Base-by-base conservation (phyloP, 2,329 filamentous ascomycete species). In the Colletotrichum tofieldiae region DNA sequence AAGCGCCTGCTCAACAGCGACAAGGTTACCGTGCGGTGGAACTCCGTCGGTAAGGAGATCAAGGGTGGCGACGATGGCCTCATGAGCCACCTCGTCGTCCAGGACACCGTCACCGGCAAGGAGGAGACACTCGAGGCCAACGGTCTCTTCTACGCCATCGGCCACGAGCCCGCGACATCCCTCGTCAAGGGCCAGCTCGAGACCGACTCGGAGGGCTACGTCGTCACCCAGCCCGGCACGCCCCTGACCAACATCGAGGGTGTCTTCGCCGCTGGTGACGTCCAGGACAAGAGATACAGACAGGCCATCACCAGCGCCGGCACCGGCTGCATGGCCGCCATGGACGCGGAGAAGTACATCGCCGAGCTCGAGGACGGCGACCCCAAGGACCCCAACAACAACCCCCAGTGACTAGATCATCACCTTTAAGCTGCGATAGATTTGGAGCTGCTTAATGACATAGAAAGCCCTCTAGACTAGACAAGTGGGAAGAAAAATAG, bases 221-320 rank as follows among this genome's bases (percentile, higher is more conserved):
- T 99, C 72, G 82, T 95, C 77, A 99, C 96, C 68, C 90, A 93
- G 83, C 93, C 96, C 4, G 97, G 96, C 68, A 96, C 94, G 56
- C 94, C 94, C 71, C 88, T 93, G 79, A 99, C 96, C 59, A 98
- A 91, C 83, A 84, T 98, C 7, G 91, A 94, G 80, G 96, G 96
- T 82, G 94, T 99, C 26, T 99, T 98, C 81, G 96, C 96, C 47
- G 96, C 96, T 12, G 96, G 96, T 75, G 96, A 99, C 81, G 97
- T 99, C 12, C 96, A 99, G 87, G 97, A 99, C 82, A 99, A 98
- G 92, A 91, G 93, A 81, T 99, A 99, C 84, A 91, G 96, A 81
- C 96, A 99, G 86, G 96, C 96, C 58, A 97, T 99, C 76, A 99
- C 96, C 75, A 98, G 95, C 85, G 96, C 96, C 77, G 96, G 94